Conservation (phyloP, 305 asterid genomes). For the Fraxinus floribunda region DNA sequence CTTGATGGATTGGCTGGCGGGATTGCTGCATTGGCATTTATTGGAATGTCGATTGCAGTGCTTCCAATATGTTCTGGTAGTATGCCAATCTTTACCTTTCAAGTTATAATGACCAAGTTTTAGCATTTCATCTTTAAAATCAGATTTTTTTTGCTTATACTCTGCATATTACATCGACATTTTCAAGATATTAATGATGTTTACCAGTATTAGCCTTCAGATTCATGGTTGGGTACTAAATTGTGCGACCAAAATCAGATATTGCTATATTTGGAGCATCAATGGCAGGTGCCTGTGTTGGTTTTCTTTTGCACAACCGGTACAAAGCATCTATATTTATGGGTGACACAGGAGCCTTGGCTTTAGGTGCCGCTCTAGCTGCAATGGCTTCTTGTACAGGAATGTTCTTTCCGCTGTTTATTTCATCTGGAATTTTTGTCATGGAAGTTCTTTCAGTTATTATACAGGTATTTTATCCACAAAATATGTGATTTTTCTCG, state of each 20-base stretch:
- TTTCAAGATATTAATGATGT: slow-evolving; percentile 2
- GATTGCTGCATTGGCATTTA: slow-evolving; percentile 76
- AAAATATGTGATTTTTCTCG: slow-evolving; percentile 1
- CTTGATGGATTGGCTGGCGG: slow-evolving; percentile 97
- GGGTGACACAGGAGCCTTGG: slow-evolving; percentile 93
- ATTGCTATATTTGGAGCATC: slow-evolving; percentile 92
- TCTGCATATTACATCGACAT: not conserved
- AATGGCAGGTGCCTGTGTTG: slow-evolving; percentile 96
- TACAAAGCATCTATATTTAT: slow-evolving; percentile 77
- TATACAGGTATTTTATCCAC: slow-evolving; percentile 48
- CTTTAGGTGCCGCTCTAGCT: slow-evolving; percentile 92
- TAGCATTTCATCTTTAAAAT: not conserved
- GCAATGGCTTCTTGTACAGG: slow-evolving; percentile 97
- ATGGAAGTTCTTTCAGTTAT: slow-evolving; percentile 60
- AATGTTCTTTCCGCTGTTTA: slow-evolving; percentile 82
- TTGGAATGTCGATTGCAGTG: slow-evolving; percentile 87
- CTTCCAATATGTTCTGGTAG: slow-evolving; percentile 92
- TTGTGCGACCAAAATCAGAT: slow-evolving; percentile 44
- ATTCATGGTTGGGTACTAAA: slow-evolving; percentile 21
- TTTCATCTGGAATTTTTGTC: slow-evolving; percentile 72
- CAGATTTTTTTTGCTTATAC: not conserved
- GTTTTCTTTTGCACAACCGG: slow-evolving; percentile 82
- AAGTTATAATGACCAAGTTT: not conserved
- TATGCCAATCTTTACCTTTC: slow-evolving; percentile 9
- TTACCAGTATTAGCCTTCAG: not conserved